A percentile compares a stretch with the other conserved stretches of the same genome.
These are phyloP conservation scores for Fusarium pseudoanthophilum DNA, from an alignment of 2,329 filamentous ascomycete genomes.

Conservation along the genomic window DNA sequence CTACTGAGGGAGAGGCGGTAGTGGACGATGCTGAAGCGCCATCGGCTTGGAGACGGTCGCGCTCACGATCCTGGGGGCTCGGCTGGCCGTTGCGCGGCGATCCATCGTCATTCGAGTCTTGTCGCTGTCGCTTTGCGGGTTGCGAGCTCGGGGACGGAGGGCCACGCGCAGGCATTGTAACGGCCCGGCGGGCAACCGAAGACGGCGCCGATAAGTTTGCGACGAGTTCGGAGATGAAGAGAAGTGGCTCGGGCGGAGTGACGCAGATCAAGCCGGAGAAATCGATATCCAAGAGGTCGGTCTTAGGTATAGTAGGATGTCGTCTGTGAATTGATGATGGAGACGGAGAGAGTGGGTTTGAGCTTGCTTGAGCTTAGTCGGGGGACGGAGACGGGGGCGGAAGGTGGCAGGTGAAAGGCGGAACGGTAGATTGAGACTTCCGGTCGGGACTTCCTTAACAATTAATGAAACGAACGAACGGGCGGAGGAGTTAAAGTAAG, in stretches of 20 bases:
- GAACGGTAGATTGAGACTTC: conserved; percentile 35
- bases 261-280: conserved; percentile 1
- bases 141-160: conserved; percentile 62
- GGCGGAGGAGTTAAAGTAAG: not conserved
- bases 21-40: conserved; percentile 47
- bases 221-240: conserved; percentile 15
- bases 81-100: conserved; percentile 50
- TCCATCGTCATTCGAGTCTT: conserved; percentile 62
- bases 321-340: conserved; percentile 27
- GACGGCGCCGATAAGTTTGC: conserved; percentile 35
- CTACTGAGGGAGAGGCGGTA: conserved; percentile 39
- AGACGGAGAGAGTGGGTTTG: conserved; percentile 23
- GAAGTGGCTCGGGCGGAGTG: conserved; percentile 5
- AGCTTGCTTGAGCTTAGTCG: conserved; percentile 23
- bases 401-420: conserved; percentile 14
- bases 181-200: conserved; percentile 44
- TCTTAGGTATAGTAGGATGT: not conserved
- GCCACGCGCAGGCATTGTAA: conserved; percentile 57
- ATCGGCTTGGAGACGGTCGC: conserved; percentile 44
- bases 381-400: conserved; percentile 34
- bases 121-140: conserved; percentile 68
- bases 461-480: not conserved
- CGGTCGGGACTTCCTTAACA: conserved; percentile 23
- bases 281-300: conserved; percentile 5
- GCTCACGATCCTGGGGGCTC: conserved; percentile 41